Evolutionary conservation across 2,329 filamentous ascomycete genomes (phyloP), one percentile per base, ranked within the genome.

Genomic region (Phialemoniopsis sp.): DNA sequence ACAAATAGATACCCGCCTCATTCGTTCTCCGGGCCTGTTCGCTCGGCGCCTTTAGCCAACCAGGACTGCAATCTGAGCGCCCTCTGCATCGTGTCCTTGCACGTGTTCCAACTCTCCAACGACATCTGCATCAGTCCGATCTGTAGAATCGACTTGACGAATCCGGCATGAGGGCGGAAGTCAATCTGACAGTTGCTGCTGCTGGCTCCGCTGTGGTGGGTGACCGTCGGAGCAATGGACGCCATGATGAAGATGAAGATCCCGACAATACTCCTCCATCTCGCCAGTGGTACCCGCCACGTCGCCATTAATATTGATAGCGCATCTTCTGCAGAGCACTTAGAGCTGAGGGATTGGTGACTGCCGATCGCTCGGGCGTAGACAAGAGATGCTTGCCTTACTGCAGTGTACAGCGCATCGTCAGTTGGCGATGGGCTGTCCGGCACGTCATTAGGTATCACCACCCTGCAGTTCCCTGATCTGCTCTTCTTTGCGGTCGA

Each of bases 71-170:
- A 44, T 18, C 51, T 57, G 43, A 72, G 46, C 4, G 55, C 59
- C 1, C 57, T 59, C 13, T 52, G 52, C 17, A 65, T 63, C 4
- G 64, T 56, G 5, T 59, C 58, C 4, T 57, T 55, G 1, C 59
- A 59, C 10, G 72, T 56, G 34, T 68, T 64, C 72, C 72, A 76
- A 44, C 70, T 68, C 35, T 73, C 70, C 26, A 72, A 55, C 1
- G 62, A 65, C 39, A 72, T 62, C 38, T 70, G 67, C 44, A 71
- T 61, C 31, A 68, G 56, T 5, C 62, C 64, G 8, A 63, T 56
- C 13, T 66, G 62, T 19, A 71, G 55, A 43, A 71, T 54, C 29
- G 64, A 68, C 58, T 68, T 72, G 45, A 70, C 60, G 38, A 71
- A 70, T 13, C 68, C 60, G 18, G 64, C 65, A 18, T 66, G 63